Evolutionary conservation across 495 filamentous ascomycete species (phyloP).

Genomic region (Aspergillus cristatus): DNA sequence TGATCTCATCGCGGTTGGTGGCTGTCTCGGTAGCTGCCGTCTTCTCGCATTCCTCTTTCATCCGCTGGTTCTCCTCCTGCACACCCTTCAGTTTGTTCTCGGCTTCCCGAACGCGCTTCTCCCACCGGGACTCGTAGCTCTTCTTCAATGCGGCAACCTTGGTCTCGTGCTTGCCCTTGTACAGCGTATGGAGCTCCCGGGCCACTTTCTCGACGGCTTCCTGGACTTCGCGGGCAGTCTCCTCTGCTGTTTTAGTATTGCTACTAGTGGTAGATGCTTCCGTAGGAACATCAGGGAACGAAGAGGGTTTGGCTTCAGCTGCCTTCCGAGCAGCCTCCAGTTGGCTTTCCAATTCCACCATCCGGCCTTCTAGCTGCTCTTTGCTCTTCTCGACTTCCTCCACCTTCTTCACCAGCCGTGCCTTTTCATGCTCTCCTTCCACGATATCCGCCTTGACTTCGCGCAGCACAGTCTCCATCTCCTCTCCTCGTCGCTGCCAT

Average conservation of each 20-base stretch:
- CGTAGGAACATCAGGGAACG: too few species aligned
- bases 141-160: slow-evolving; percentile 94
- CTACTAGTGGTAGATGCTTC: too few species aligned
- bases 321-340: slow-evolving; percentile 56
- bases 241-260: slow-evolving; percentile 16
- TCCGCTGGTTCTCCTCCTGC: slow-evolving; percentile 61
- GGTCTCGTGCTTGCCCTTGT: slow-evolving; percentile 92
- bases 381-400: slow-evolving; percentile 68
- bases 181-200: slow-evolving; percentile 80
- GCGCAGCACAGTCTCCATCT: slow-evolving; percentile 73
- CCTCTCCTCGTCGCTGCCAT: slow-evolving; percentile 74
- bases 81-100: slow-evolving; percentile 60
- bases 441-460: slow-evolving; percentile 76
- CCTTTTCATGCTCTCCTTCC: slow-evolving; percentile 62
- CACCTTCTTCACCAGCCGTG: slow-evolving; percentile 57
- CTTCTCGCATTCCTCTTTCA: slow-evolving; percentile 51
- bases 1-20: slow-evolving; percentile 28
- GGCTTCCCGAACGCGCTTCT: slow-evolving; percentile 71
- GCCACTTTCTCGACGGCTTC: slow-evolving; percentile 88
- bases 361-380: slow-evolving; percentile 46
- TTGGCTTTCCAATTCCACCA: slow-evolving; percentile 63
- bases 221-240: slow-evolving; percentile 51
- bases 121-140: slow-evolving; percentile 82
- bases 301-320: slow-evolving; percentile 2
- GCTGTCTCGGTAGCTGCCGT: slow-evolving; percentile 50